Evolutionary conservation across 306 rosid species (phyloP).

Genomic region (Fragaria ananassa): DNA sequence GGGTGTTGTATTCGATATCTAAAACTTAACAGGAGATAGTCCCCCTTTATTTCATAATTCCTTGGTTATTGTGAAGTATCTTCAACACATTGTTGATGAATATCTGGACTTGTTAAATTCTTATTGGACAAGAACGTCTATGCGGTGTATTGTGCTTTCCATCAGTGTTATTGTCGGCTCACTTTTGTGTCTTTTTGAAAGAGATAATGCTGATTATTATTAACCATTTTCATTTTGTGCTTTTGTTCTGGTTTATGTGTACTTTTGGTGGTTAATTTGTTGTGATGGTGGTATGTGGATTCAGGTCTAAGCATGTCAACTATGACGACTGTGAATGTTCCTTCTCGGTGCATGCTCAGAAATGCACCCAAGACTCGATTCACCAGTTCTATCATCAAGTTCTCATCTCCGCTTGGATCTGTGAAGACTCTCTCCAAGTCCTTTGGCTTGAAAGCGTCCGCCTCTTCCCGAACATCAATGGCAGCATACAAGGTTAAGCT

Average conservation of each 20-base stretch:
- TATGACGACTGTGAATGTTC: constrained; percentile 44
- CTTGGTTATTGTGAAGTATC: neutral
- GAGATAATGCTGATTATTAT: neutral
- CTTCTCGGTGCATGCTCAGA: constrained; percentile 42
- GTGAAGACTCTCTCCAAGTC: constrained; percentile 41
- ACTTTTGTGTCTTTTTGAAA: neutral
- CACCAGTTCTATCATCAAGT: constrained; percentile 34
- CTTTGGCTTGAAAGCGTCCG: constrained; percentile 58
- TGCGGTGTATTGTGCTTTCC: neutral
- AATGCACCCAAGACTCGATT: constrained; percentile 23
- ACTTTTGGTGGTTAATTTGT: neutral
- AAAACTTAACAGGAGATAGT: neutral
- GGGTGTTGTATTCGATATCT: neutral
- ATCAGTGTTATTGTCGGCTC: neutral
- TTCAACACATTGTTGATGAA: neutral
- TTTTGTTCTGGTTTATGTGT: neutral
- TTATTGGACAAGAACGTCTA: neutral
- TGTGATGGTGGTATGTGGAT: constrained; percentile 23
- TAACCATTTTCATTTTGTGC: neutral
- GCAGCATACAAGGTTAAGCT: constrained; percentile 70
- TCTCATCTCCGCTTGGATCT: constrained; percentile 48
- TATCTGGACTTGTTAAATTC: neutral
- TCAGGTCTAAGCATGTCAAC: constrained; percentile 53
- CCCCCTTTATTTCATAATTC: neutral
- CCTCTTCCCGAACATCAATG: constrained; percentile 45